Evolutionary conservation across 2,329 filamentous ascomycete species (phyloP).

Genomic region (Purpureocillium lavendulum): DNA sequence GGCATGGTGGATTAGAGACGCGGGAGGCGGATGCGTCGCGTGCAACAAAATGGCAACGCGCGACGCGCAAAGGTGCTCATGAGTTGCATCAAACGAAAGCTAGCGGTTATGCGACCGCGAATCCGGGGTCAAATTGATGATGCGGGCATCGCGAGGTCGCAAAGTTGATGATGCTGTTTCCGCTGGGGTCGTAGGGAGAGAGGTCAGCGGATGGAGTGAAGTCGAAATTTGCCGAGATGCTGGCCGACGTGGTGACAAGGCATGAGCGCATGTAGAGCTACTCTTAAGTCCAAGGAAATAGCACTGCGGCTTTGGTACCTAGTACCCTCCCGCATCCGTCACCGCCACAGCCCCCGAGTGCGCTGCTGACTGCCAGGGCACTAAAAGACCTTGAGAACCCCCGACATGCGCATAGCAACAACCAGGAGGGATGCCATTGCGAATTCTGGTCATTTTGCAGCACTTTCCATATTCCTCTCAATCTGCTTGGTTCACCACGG

Average conservation of each 20-base stretch:
- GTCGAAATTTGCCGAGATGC: conserved; percentile 23
- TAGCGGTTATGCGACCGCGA: conserved; percentile 31
- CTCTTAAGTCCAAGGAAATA: not conserved
- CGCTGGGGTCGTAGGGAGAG: conserved; percentile 16
- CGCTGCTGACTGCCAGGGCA: too few relatives aligned
- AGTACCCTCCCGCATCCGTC: conserved; percentile 10
- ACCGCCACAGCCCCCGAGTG: conserved; percentile 7
- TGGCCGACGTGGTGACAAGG: conserved; percentile 4
- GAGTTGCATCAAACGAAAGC: conserved; percentile 31
- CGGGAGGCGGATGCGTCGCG: conserved; percentile 33
- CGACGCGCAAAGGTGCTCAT: conserved; percentile 33
- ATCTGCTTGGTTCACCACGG: too few relatives aligned
- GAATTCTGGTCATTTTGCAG: too few relatives aligned
- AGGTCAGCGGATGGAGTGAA: conserved; percentile 21
- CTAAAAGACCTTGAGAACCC: too few relatives aligned
- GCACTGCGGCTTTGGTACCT: conserved; percentile 5
- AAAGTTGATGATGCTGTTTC: conserved; percentile 28
- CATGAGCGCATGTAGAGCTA: not conserved
- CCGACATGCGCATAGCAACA: too few relatives aligned
- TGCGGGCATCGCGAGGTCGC: conserved; percentile 30
- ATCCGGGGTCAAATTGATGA: conserved; percentile 33
- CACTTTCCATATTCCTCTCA: too few relatives aligned
- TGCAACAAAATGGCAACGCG: conserved; percentile 36
- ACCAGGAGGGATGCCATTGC: too few relatives aligned
- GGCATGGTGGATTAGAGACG: conserved; percentile 40